Conservation (phyloP, 495 filamentous ascomycete species). For the Podospora pseudopauciseta region DNA sequence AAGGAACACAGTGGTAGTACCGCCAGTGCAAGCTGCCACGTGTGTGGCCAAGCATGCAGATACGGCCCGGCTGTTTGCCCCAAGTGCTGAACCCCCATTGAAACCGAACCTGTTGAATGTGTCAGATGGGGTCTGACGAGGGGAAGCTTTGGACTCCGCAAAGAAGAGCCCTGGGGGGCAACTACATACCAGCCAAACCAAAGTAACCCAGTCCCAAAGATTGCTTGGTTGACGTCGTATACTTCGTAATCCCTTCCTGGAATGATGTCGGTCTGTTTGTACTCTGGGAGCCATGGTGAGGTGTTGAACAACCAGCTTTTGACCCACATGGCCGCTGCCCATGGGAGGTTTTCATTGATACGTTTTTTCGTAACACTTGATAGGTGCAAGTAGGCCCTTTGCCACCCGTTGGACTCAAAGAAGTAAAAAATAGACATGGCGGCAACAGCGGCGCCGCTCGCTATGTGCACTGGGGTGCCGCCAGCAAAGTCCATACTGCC, state of each 20-base stretch:
- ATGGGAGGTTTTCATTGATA: background rate
- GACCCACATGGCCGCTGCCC: background rate
- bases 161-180: no score
- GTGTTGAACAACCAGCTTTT: background rate
- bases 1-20: background rate
- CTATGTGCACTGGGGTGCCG: background rate
- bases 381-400: background rate
- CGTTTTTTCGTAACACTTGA: background rate
- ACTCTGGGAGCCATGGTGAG: no score
- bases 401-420: background rate
- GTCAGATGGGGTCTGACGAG: no score
- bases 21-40: background rate
- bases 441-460: background rate
- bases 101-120: background rate
- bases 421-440: background rate
- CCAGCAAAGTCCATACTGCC: constrained; percentile 1
- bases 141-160: no score
- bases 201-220: background rate
- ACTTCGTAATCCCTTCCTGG: background rate
- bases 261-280: no score
- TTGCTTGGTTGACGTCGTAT: background rate
- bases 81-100: background rate
- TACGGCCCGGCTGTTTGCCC: background rate
- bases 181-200: background rate
- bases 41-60: background rate